Percentiles rank a stretch among this genome's conserved stretches.
phyloP scores from a whole-genome alignment of 2,329 filamentous ascomycete species.

The Diplodia seriata region DNA sequence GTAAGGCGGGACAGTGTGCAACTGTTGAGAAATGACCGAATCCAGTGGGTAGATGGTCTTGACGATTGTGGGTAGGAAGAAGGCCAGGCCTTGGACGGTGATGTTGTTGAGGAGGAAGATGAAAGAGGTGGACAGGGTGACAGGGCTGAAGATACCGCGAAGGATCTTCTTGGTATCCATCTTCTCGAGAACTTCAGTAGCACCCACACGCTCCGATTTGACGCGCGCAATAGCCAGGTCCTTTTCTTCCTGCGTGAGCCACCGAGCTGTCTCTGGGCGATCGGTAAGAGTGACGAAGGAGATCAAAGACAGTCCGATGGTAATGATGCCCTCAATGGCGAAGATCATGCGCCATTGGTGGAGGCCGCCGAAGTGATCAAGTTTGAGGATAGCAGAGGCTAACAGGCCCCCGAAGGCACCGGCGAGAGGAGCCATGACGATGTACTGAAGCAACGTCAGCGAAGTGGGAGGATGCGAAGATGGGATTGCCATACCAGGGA shows the following conservation, averaged over 20 bases:
- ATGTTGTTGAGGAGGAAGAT: conserved; percentile 72
- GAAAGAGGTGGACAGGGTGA: conserved; percentile 63
- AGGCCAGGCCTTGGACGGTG: conserved; percentile 73
- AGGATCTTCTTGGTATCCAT: conserved; percentile 66
- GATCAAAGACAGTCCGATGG: conserved; percentile 63
- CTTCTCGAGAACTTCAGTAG: conserved; percentile 68
- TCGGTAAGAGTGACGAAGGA: conserved; percentile 71
- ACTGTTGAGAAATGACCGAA: conserved; percentile 68
- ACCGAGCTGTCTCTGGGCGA: conserved; percentile 70
- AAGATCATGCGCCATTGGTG: conserved; percentile 74
- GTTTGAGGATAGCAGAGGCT: conserved; percentile 65
- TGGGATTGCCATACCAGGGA: conserved; percentile 51
- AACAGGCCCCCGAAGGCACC: conserved; percentile 75
- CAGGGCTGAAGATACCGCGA: conserved; percentile 69
- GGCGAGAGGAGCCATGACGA: conserved; percentile 73
- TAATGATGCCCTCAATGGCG: conserved; percentile 73
- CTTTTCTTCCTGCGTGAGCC: conserved; percentile 71
- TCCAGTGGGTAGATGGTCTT: conserved; percentile 68
- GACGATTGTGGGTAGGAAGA: conserved; percentile 75
- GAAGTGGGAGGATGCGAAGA: too few relatives aligned
- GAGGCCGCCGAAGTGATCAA: conserved; percentile 65
- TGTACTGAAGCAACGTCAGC: conserved; percentile 53
- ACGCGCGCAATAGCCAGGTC: conserved; percentile 70
- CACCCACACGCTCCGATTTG: conserved; percentile 70
- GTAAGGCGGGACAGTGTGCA: conserved; percentile 75